A percentile compares a stretch with the other conserved stretches of the same genome.
Conservation (phyloP, 1,284 basidiomycete genomes). For the Pholiota adiposa region DNA sequence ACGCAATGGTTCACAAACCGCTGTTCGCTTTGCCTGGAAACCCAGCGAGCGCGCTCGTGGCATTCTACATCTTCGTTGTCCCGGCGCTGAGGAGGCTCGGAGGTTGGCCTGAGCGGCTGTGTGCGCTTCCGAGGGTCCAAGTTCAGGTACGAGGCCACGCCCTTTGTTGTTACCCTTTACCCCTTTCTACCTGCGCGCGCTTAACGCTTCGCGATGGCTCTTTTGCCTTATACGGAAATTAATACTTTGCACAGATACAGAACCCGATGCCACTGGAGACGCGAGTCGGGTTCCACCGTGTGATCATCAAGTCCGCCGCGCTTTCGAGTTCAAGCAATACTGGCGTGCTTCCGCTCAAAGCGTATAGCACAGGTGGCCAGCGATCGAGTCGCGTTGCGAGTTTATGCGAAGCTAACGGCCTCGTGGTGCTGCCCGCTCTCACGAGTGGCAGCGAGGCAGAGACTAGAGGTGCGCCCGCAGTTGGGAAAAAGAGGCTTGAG, state of each 20-base stretch:
- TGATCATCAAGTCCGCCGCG: constrained; percentile 52
- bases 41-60: constrained; percentile 88
- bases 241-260: constrained; percentile 64
- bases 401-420: constrained; percentile 76
- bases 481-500: constrained; percentile 44
- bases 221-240: no score
- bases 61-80: constrained; percentile 84
- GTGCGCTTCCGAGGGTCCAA: constrained; percentile 64
- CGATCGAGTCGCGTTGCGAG: constrained; percentile 80
- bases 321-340: constrained; percentile 36
- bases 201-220: no score
- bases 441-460: background rate
- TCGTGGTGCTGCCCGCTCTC: constrained; percentile 69
- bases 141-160: constrained; percentile 57
- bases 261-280: constrained; percentile 70
- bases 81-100: constrained; percentile 78
- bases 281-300: constrained; percentile 84
- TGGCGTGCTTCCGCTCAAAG: constrained; percentile 48
- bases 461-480: constrained; percentile 32
- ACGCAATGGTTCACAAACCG: constrained; percentile 45
- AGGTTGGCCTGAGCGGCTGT: constrained; percentile 60
- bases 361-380: constrained; percentile 84
- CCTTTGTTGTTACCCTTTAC: no score
- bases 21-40: constrained; percentile 89
- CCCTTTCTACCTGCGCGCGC: no score